phyloP scores from a whole-genome alignment of 306 rosid genomes.

The Vigna radiata region DNA sequence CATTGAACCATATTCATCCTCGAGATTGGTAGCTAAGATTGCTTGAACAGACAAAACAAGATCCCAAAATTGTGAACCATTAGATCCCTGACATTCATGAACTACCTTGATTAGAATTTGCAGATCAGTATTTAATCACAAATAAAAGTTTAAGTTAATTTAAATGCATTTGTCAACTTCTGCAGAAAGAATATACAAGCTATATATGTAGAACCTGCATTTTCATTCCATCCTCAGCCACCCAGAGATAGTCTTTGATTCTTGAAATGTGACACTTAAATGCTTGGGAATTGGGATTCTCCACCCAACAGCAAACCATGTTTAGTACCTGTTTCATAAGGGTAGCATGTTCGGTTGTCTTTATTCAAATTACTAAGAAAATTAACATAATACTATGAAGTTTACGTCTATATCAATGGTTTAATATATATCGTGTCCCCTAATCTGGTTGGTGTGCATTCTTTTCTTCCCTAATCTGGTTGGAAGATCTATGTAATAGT shows the following conservation, averaged over 20 bases:
- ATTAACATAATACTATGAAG: neutral
- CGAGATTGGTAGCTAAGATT: slow-evolving; percentile 58
- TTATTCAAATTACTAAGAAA: slow-evolving; percentile 2
- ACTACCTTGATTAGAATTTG: neutral
- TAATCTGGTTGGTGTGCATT: no score
- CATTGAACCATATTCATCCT: slow-evolving; percentile 59
- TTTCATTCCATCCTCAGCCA: slow-evolving; percentile 93
- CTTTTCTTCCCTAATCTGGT: no score
- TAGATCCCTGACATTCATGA: slow-evolving; percentile 59
- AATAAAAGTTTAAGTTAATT: neutral
- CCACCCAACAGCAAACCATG: slow-evolving; percentile 88
- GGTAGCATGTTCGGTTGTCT: neutral
- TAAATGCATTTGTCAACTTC: neutral
- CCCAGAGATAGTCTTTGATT: slow-evolving; percentile 84
- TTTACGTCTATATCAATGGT: neutral
- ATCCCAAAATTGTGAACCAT: slow-evolving; percentile 85
- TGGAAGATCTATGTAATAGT: no score
- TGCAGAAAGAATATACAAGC: neutral
- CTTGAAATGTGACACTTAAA: slow-evolving; percentile 69
- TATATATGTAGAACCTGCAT: slow-evolving; percentile 63
- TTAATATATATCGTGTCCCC: no score
- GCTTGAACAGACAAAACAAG: slow-evolving; percentile 75
- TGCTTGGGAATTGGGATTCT: slow-evolving; percentile 72
- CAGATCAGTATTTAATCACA: slow-evolving; percentile 9
- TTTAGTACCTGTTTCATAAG: slow-evolving; percentile 57